phyloP scores from a whole-genome alignment of 805 yeast genomes.

The Monosporozyma aquatica region DNA sequence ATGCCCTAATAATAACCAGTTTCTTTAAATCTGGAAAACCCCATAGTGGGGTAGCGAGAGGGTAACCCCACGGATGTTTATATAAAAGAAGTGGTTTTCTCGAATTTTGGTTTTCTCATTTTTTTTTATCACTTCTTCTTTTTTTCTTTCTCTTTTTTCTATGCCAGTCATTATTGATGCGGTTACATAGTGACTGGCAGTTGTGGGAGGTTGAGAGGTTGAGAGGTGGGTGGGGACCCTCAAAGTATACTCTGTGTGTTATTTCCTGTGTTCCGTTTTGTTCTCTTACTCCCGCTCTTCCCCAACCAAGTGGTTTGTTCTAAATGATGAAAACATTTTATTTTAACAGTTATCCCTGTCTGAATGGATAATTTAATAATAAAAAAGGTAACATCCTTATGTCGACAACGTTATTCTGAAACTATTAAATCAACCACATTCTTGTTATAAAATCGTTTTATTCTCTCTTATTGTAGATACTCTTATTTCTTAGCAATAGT shows the following conservation, averaged over 20 bases:
- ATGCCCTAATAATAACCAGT: too few species aligned
- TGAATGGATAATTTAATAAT: constrained; percentile 24
- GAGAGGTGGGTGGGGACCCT: background rate
- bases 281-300: too few species aligned
- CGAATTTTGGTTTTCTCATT: background rate
- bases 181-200: too few species aligned
- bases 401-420: constrained; percentile 19
- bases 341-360: constrained; percentile 34
- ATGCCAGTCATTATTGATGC: background rate
- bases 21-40: too few species aligned
- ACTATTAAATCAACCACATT: background rate
- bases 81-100: background rate
- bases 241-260: background rate
- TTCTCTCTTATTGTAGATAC: constrained; percentile 5
- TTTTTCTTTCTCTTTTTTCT: background rate
- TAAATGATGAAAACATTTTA: constrained; percentile 29
- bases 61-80: background rate
- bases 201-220: too few species aligned
- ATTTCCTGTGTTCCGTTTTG: too few species aligned
- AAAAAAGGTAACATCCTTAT: constrained; percentile 23
- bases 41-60: too few species aligned
- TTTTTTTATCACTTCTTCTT: background rate
- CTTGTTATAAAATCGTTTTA: background rate
- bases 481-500: too few species aligned
- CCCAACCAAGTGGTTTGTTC: constrained; percentile 3